Evolutionary conservation across 2,329 filamentous ascomycete genomes (phyloP), one percentile per base, ranked within the genome.

Genomic region (Pyrenophora teres): DNA sequence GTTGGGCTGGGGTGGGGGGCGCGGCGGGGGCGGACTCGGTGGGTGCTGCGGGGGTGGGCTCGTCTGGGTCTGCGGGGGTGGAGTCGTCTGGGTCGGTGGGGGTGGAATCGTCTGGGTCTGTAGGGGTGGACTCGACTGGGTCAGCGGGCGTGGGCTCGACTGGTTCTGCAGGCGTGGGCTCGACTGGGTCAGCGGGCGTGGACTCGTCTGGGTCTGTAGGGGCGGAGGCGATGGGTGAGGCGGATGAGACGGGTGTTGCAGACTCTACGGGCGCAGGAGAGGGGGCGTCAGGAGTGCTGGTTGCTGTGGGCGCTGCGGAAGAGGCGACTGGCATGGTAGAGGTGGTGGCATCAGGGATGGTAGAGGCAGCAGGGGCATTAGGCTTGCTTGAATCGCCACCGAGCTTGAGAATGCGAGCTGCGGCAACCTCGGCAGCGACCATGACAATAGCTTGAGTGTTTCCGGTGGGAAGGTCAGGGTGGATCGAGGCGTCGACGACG

Each of bases 391-490:
- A 45, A 25, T 41, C 46, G 8, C 52, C 46, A n/a, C 55, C 55
- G 16, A 80, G 60, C 15, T 76, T 77, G 15, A 83, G 61, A 53
- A 82, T 82, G 59, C 73, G 80, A 59, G 77, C 77, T 4, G 80
- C 80, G 7, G 85, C 85, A 36, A 80, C 79, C 76, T 89, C 87
- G 15, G 85, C 82, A 15, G 81, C 84, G 31, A 85, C 78, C 67
- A 88, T 84, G 60, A 88, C 83, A 33, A 84, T 81, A 1, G 84
- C 81, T 40, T 83, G 82, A 1, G 87, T 87, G 72, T 90, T 90
- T 15, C 85, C 84, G 0, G 85, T 85, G 2, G 85, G 80, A 60
- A 88, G 82, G 56, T 87, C 87, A 0, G 87, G 86, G 74, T 88
- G 87, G 19, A 79, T 74, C 0, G 72, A 76, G 1, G 74, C 76